Percentiles rank a stretch among this genome's conserved stretches.
Conservation (phyloP, 2,329 filamentous ascomycete species). For the Whalleya microplaca region DNA sequence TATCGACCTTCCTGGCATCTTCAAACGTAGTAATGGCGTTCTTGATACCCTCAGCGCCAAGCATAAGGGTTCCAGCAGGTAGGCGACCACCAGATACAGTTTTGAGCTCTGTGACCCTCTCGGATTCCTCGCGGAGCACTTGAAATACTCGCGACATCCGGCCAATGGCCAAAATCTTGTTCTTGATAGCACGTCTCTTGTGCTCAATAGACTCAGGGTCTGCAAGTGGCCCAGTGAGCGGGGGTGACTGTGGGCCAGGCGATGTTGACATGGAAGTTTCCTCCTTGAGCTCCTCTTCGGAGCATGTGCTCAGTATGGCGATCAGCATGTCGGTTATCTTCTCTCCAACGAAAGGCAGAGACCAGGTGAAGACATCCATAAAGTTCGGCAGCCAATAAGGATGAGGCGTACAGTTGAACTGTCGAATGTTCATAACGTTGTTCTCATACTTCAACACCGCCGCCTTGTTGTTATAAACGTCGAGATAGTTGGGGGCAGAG, state of each 20-base stretch:
- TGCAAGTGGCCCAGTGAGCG: conserved; percentile 52
- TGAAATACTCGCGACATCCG: conserved; percentile 98
- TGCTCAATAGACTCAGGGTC: conserved; percentile 90
- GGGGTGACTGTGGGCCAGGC: conserved; percentile 74
- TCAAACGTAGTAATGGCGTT: conserved; percentile 97
- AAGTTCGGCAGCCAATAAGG: conserved; percentile 99
- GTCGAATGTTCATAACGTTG: conserved; percentile 99
- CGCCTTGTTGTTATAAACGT: conserved; percentile 99
- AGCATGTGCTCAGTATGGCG: conserved; percentile 96
- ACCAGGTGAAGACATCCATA: conserved; percentile 99
- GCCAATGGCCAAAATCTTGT: conserved; percentile 98
- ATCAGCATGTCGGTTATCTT: conserved; percentile 99
- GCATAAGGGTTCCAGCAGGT: conserved; percentile 94
- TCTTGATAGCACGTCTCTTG: conserved; percentile 97
- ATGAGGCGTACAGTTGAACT: conserved; percentile 99
- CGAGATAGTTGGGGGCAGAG: conserved; percentile 97
- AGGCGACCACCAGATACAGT: conserved; percentile 91
- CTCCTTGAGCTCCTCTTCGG: conserved; percentile 96
- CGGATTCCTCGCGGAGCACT: conserved; percentile 94
- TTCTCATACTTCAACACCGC: conserved; percentile 99
- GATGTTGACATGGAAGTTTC: conserved; percentile 76
- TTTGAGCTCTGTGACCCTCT: conserved; percentile 96
- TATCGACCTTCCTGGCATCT: conserved; percentile 92
- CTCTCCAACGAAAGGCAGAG: conserved; percentile 95
- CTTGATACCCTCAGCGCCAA: conserved; percentile 97